Conservation (phyloP, 1,139 yeast genomes). For the Saccharomyces hybrid region DNA sequence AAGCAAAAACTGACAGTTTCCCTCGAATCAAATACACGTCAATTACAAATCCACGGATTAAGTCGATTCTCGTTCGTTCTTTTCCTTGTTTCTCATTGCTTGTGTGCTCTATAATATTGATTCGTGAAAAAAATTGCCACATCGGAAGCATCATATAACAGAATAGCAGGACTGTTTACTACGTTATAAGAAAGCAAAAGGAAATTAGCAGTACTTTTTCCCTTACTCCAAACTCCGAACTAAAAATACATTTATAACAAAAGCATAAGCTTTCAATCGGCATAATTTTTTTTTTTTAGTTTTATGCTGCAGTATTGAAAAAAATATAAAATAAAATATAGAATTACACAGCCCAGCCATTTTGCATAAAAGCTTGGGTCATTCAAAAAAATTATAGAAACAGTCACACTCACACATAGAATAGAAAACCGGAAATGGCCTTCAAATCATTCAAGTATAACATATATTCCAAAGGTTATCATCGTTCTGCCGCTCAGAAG, state of each 20-base stretch:
- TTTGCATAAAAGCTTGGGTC: not conserved
- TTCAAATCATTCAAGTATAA: conserved; percentile 2
- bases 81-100: not conserved
- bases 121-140: not conserved
- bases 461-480: conserved; percentile 4
- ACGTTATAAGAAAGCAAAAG: not conserved
- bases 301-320: not conserved
- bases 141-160: not conserved
- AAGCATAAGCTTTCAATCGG: not conserved
- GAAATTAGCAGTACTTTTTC: not conserved
- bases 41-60: not conserved
- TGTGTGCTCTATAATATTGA: not conserved
- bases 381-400: not conserved
- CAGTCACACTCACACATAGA: not conserved
- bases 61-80: not conserved
- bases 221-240: not conserved
- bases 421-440: conserved; percentile 2
- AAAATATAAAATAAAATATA: not conserved
- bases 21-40: not conserved
- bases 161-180: not conserved
- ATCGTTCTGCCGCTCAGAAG: not conserved
- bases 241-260: not conserved
- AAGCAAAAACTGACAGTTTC: not conserved
- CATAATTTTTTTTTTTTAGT: not conserved
- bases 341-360: too few relatives aligned